Conservation (phyloP, 176 grass and related monocot genomes). For the Paspalum vaginatum region DNA sequence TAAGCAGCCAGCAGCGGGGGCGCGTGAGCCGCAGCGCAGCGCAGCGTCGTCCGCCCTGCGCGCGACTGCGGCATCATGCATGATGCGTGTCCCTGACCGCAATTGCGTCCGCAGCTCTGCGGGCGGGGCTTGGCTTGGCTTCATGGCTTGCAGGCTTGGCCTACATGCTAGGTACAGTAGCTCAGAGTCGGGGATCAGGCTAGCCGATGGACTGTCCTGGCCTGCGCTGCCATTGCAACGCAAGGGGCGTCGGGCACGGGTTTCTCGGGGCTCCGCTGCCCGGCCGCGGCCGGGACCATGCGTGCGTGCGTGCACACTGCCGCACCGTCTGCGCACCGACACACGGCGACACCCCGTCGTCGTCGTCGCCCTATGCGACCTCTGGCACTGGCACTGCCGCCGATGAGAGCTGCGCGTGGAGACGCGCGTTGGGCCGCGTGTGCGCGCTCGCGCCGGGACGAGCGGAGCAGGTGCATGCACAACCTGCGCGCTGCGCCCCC, state of each 20-base stretch:
- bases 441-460: background rate
- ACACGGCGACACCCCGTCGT: too few relatives aligned
- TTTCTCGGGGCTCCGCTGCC: background rate
- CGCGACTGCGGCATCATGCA: too few relatives aligned
- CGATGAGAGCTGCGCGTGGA: background rate
- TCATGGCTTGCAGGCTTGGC: too few relatives aligned
- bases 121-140: too few relatives aligned
- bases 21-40: too few relatives aligned
- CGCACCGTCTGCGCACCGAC: background rate
- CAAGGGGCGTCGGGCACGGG: background rate
- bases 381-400: background rate
- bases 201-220: too few relatives aligned
- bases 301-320: background rate
- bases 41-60: too few relatives aligned
- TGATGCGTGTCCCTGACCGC: too few relatives aligned
- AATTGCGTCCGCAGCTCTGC: too few relatives aligned
- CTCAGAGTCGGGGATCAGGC: too few relatives aligned
- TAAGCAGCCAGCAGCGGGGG: too few relatives aligned
- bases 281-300: slow-evolving; percentile 18
- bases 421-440: slow-evolving; percentile 23
- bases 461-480: background rate
- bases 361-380: background rate
- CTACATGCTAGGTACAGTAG: too few relatives aligned
- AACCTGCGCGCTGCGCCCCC: background rate
- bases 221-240: background rate